Evolutionary conservation across 306 rosid species (phyloP).

Genomic region (Quercus suber): DNA sequence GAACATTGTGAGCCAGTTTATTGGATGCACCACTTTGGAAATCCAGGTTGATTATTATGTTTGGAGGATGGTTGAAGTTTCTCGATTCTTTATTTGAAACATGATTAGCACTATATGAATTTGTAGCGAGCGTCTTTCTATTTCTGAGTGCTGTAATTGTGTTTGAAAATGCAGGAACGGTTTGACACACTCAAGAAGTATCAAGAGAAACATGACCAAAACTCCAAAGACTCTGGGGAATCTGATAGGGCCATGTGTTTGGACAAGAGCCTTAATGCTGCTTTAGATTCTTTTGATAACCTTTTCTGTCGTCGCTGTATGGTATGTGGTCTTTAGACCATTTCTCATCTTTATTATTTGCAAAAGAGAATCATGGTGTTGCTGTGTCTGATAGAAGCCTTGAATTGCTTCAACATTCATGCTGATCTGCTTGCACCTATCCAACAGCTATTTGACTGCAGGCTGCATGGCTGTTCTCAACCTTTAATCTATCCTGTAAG

Average conservation of each 20-base stretch:
- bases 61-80: constrained; percentile 24
- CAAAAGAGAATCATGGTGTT: not conserved
- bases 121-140: constrained; percentile 13
- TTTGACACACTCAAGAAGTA: constrained; percentile 59
- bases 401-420: constrained; percentile 11
- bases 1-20: constrained; percentile 61
- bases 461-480: constrained; percentile 90
- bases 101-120: constrained; percentile 6
- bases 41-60: constrained; percentile 50
- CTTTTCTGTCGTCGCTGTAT: constrained; percentile 96
- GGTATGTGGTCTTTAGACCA: constrained; percentile 45
- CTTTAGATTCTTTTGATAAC: constrained; percentile 94
- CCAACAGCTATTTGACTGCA: constrained; percentile 89
- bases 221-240: constrained; percentile 40
- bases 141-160: constrained; percentile 15
- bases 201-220: constrained; percentile 31
- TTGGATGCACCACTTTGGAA: constrained; percentile 67
- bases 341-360: constrained; percentile 18
- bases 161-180: constrained; percentile 58
- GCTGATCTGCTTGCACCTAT: constrained; percentile 37
- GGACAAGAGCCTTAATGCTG: constrained; percentile 74
- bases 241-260: constrained; percentile 49
- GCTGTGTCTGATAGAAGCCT: constrained; percentile 8
- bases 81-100: constrained; percentile 4
- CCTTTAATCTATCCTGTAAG: constrained; percentile 79